Evolutionary conservation across 225 moss, liverwort and hornwort genomes (phyloP).

Genomic region (Bryoerythrophyllum caledonicum): DNA sequence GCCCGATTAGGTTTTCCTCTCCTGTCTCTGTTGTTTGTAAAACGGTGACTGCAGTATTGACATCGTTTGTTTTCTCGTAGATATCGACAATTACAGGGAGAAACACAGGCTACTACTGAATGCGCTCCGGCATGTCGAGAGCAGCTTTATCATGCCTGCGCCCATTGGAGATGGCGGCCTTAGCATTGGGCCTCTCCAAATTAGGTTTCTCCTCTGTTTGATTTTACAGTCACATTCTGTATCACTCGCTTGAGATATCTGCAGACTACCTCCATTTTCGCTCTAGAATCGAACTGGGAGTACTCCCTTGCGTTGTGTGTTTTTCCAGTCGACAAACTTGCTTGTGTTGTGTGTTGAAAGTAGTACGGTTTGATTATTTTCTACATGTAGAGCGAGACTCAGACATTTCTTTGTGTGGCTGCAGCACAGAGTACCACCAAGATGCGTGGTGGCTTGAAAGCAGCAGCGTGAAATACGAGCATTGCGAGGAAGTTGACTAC

Average conservation of each 20-base stretch:
- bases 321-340: background rate
- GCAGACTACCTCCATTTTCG: background rate
- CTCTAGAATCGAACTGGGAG: background rate
- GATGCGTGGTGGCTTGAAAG: constrained; percentile 93
- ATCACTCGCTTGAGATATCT: background rate
- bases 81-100: constrained; percentile 73
- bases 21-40: background rate
- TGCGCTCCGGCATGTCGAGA: constrained; percentile 85
- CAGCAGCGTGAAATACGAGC: constrained; percentile 59
- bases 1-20: background rate
- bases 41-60: background rate
- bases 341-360: background rate
- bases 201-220: constrained; percentile 44
- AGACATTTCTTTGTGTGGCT: constrained; percentile 32
- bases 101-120: constrained; percentile 76
- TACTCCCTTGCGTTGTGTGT: background rate
- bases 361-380: background rate
- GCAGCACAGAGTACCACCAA: constrained; percentile 89
- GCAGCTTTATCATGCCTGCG: constrained; percentile 87
- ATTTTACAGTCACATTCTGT: too few relatives aligned
- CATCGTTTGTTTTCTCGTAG: constrained; percentile 33
- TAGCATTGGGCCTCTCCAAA: constrained; percentile 90
- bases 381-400: background rate
- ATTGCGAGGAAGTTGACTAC: constrained; percentile 85
- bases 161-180: constrained; percentile 80